phyloP scores from a whole-genome alignment of 169 alveolate species.

The Plasmodium reichenowi region DNA sequence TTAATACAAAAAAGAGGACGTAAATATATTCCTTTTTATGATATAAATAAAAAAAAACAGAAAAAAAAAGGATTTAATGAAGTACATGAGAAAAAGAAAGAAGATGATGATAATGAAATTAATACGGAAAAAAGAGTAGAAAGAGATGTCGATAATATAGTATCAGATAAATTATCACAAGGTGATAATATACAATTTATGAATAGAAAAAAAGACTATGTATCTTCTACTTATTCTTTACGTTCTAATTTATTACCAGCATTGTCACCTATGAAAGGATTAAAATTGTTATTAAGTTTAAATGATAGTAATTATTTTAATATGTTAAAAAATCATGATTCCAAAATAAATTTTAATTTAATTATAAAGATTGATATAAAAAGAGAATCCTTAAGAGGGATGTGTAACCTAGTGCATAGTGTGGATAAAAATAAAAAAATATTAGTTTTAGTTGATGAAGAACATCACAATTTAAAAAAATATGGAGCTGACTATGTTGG shows the following conservation, averaged over 20 bases:
- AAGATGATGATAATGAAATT: neutral
- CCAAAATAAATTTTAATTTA: slow-evolving; percentile 26
- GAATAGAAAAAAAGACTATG: neutral
- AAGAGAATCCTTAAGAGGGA: slow-evolving; percentile 72
- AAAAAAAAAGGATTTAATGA: neutral
- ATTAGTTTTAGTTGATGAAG: slow-evolving; percentile 48
- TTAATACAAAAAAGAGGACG: slow-evolving; percentile 32
- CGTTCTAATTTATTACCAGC: slow-evolving; percentile 27
- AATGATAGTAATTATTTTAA: neutral
- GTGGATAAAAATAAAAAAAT: slow-evolving; percentile 66
- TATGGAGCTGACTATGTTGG: slow-evolving; percentile 86
- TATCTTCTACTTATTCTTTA: neutral
- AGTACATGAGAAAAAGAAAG: neutral
- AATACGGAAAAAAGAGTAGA: neutral
- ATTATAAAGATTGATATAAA: slow-evolving; percentile 56
- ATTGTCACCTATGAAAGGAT: slow-evolving; percentile 57
- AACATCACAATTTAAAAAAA: slow-evolving; percentile 28
- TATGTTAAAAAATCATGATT: slow-evolving; percentile 1
- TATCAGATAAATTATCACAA: neutral
- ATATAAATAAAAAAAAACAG: slow-evolving; percentile 23
- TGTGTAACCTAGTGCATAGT: slow-evolving; percentile 62
- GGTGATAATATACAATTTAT: neutral
- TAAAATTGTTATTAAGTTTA: slow-evolving; percentile 46
- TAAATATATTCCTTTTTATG: slow-evolving; percentile 70
- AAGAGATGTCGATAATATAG: neutral